Base-by-base conservation (phyloP, 2,329 filamentous ascomycete genomes). In the Diaporthe citriasiana region DNA sequence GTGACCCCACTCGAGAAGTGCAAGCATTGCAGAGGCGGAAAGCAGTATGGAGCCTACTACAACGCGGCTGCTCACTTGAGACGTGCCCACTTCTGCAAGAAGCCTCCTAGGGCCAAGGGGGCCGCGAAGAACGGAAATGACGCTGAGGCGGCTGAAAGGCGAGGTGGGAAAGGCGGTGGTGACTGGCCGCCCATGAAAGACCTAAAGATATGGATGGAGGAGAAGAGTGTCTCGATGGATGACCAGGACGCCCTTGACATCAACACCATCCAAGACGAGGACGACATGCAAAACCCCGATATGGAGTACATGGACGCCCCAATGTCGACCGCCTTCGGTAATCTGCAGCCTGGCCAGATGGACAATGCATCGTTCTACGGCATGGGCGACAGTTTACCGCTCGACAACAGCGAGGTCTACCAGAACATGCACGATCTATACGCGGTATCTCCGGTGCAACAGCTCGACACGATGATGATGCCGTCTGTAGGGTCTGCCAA, bases 41-140 rank as follows among this genome's bases (percentile, higher is more conserved):
- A 98, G 86, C 89, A 90, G 74, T 98, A 98, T 78, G 93, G 93
- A 4, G 94, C 94, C 22, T 97, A 98, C 84, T 98, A 98, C 84
- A 98, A 98, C 79, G 96, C 95, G 0, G 95, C 95, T 0, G 96
- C 95, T 0, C 96, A 98, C 81, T 88, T 98, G 12, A 90, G 95
- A 55, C 92, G 96, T 66, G 93, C 93, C 0, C 96, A 98, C 82
- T 98, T 98, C 87, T 94, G 93, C 80, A 92, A 87, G 70, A 90
- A 89, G 82, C 80, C 84, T 2, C 80, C 84, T 10, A 85, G 88
- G 19, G 80, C 81, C 50, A 80, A 70, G 50, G 70, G 74, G 38
- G 80, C 76, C 75, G 84, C 81, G 76, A 77, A 78, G 1, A 74
- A 77, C 22, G 76, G 70, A 30, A 76, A 73, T 53, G 72, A 75